phyloP scores from a whole-genome alignment of 805 yeast species.

The Pichia gijzeniarum region DNA sequence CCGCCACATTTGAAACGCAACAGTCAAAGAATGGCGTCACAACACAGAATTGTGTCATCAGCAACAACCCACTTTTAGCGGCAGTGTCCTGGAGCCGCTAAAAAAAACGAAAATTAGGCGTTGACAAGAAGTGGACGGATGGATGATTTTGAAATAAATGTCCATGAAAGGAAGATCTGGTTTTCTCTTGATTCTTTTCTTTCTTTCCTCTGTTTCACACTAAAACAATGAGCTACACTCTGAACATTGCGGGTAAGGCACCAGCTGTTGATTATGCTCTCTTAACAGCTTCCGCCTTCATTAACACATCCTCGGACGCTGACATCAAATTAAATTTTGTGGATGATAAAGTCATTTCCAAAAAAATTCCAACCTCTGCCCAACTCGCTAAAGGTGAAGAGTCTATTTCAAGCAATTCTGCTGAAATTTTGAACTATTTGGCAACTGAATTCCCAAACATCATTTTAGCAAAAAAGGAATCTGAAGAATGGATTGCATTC shows the following conservation, averaged over 20 bases:
- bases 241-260: slow-evolving; percentile 81
- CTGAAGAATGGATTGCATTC: slow-evolving; percentile 60
- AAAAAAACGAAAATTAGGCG: no score
- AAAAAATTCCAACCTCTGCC: slow-evolving; percentile 33
- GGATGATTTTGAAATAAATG: no score
- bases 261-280: slow-evolving; percentile 74
- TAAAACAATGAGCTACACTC: slow-evolving; percentile 33
- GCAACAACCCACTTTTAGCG: background rate
- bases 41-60: background rate
- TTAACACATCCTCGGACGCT: slow-evolving; percentile 46
- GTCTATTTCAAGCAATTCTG: slow-evolving; percentile 34
- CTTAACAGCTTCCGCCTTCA: slow-evolving; percentile 69
- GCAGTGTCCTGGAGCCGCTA: background rate
- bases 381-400: slow-evolving; percentile 41
- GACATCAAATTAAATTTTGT: slow-evolving; percentile 56
- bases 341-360: slow-evolving; percentile 63
- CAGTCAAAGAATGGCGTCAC: no score
- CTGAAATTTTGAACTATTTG: slow-evolving; percentile 42
- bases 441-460: slow-evolving; percentile 47
- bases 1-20: no score
- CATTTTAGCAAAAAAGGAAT: slow-evolving; percentile 30
- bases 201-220: background rate
- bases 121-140: no score
- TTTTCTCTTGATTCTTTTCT: background rate
- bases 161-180: no score